Evolutionary conservation across 2,329 filamentous ascomycete genomes (phyloP).

Genomic region (Aspergillus pseudonomiae): DNA sequence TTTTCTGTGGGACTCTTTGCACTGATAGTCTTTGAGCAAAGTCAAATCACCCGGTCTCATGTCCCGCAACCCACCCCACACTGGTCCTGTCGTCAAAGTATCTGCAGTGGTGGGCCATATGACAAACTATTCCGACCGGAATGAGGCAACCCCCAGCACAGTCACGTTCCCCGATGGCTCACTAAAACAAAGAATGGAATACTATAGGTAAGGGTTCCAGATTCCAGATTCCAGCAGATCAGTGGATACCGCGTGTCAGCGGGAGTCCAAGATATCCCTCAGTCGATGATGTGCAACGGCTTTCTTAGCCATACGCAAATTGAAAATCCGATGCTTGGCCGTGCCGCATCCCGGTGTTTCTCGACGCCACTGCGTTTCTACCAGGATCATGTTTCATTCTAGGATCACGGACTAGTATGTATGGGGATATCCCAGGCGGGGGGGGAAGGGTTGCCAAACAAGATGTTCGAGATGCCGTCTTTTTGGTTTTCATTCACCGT

Average conservation of each 20-base stretch:
- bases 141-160: neutral
- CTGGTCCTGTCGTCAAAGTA: conserved; percentile 3
- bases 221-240: neutral
- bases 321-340: neutral
- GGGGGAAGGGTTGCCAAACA: too few relatives aligned
- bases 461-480: neutral
- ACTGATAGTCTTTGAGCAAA: neutral
- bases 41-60: neutral
- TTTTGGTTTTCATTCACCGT: neutral
- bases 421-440: neutral
- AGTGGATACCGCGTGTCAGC: neutral
- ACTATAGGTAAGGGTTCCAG: neutral
- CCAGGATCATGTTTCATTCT: neutral
- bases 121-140: neutral
- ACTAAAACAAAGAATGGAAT: neutral
- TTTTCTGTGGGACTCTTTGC: neutral
- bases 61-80: neutral
- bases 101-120: neutral
- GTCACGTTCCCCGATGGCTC: neutral
- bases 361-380: neutral
- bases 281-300: neutral
- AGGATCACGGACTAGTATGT: neutral
- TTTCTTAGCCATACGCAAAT: neutral
- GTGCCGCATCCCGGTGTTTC: neutral
- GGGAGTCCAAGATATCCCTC: neutral